Evolutionary conservation across 2,329 filamentous ascomycete genomes (phyloP).

Genomic region (Penicillium sp.): DNA sequence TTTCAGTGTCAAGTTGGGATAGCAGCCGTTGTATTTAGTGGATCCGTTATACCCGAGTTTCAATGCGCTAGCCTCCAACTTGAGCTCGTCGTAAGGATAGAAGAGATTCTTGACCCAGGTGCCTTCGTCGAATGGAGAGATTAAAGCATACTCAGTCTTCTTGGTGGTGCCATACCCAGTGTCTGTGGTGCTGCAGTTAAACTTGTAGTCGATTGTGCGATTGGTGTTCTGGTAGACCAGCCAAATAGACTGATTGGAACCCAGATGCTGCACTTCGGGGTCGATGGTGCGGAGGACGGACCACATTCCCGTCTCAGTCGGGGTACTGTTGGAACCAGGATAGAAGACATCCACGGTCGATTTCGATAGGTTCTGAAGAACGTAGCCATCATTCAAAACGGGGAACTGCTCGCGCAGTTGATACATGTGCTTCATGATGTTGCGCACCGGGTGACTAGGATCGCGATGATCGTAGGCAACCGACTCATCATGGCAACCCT

Average conservation of each 20-base stretch:
- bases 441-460: slow-evolving; percentile 59
- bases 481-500: slow-evolving; percentile 56
- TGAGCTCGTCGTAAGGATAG: slow-evolving; percentile 58
- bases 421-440: slow-evolving; percentile 61
- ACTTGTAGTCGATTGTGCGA: slow-evolving; percentile 52
- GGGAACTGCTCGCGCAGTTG: slow-evolving; percentile 58
- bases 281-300: slow-evolving; percentile 55
- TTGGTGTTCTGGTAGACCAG: slow-evolving; percentile 48
- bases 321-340: slow-evolving; percentile 52
- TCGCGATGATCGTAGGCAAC: slow-evolving; percentile 62
- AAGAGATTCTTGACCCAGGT: slow-evolving; percentile 62
- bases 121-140: slow-evolving; percentile 55
- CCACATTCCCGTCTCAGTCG: slow-evolving; percentile 61
- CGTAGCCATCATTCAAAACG: slow-evolving; percentile 59
- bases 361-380: slow-evolving; percentile 55
- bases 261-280: slow-evolving; percentile 51
- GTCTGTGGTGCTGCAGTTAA: slow-evolving; percentile 56
- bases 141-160: slow-evolving; percentile 43
- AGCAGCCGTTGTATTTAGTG: slow-evolving; percentile 54
- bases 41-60: slow-evolving; percentile 50
- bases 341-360: slow-evolving; percentile 50
- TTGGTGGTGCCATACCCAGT: too few species aligned
- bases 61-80: slow-evolving; percentile 46
- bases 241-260: slow-evolving; percentile 46
- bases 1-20: slow-evolving; percentile 52